These are phyloP conservation scores for Neofusicoccum cordaticola DNA, from an alignment of 2,329 filamentous ascomycete species.

Conservation along the genomic window DNA sequence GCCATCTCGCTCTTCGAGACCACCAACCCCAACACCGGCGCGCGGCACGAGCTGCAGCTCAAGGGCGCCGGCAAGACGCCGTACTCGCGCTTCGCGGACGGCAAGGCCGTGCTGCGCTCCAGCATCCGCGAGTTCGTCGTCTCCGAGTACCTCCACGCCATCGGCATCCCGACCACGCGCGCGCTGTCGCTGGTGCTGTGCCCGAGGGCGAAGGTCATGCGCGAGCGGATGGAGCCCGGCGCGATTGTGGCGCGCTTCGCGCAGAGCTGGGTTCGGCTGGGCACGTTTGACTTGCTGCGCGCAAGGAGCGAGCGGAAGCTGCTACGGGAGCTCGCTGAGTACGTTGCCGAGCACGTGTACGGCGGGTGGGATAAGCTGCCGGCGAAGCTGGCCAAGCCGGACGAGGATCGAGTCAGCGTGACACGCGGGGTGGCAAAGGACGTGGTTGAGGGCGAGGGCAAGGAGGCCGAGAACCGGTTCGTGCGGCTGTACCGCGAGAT, in stretches of 20 bases:
- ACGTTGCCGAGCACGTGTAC: conserved; percentile 83
- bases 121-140: conserved; percentile 94
- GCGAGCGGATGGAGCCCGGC: conserved; percentile 82
- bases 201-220: conserved; percentile 67
- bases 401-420: conserved; percentile 42
- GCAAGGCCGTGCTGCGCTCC: conserved; percentile 86
- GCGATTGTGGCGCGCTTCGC: conserved; percentile 92
- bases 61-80: conserved; percentile 93
- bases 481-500: conserved; percentile 84
- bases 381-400: conserved; percentile 50
- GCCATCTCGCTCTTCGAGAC: conserved; percentile 93
- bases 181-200: conserved; percentile 79
- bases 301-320: conserved; percentile 74
- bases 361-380: conserved; percentile 84
- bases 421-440: conserved; percentile 55
- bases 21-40: conserved; percentile 68
- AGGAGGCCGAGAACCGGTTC: conserved; percentile 79
- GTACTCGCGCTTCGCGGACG: conserved; percentile 94
- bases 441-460: conserved; percentile 64
- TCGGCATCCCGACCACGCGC: conserved; percentile 81
- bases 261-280: conserved; percentile 84
- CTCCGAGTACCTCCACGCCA: conserved; percentile 81
- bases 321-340: conserved; percentile 72
- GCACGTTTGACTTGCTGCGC: conserved; percentile 92
- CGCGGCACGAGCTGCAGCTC: conserved; percentile 83